Percentiles rank a stretch among this genome's conserved stretches.
phyloP scores from a whole-genome alignment of 2,329 filamentous ascomycete genomes.

The Penicillium digitatum region DNA sequence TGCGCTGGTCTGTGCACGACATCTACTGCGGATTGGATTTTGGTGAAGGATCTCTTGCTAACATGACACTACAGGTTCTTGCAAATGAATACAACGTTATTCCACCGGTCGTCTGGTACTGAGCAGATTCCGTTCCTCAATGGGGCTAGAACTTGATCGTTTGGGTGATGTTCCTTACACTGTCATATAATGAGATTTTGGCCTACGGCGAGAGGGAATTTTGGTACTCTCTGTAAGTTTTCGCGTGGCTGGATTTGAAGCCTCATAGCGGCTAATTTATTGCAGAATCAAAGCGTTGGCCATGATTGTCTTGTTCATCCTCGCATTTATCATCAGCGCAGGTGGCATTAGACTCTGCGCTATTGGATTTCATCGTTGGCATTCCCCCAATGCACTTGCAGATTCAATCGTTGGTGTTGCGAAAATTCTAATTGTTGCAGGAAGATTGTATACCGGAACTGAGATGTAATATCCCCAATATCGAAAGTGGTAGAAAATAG shows the following conservation, averaged over 20 bases:
- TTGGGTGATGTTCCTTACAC: conserved; percentile 43
- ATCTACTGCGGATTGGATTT: background rate
- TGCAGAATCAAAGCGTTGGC: conserved; percentile 33
- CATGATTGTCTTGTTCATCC: conserved; percentile 32
- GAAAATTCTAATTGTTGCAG: conserved; percentile 35
- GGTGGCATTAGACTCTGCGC: conserved; percentile 30
- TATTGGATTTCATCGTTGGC: conserved; percentile 40
- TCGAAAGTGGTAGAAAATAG: fast-evolving
- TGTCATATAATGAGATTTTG: conserved; percentile 42
- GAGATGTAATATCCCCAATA: conserved; percentile 25
- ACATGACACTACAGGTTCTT: conserved; percentile 20
- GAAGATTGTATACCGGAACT: conserved; percentile 34
- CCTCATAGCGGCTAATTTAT: background rate
- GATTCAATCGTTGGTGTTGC: conserved; percentile 37
- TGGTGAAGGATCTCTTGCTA: background rate
- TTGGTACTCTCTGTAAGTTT: conserved; percentile 36
- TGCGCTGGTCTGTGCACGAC: conserved; percentile 56
- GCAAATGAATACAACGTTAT: conserved; percentile 49
- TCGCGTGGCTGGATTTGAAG: background rate
- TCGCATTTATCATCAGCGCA: conserved; percentile 34
- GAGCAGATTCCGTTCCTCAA: conserved; percentile 44
- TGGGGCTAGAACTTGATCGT: conserved; percentile 49
- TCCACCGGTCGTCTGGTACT: conserved; percentile 45
- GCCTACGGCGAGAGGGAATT: conserved; percentile 55
- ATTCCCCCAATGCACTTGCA: conserved; percentile 34